phyloP scores from a whole-genome alignment of 495 filamentous ascomycete species.

The Corynascus novoguineensis region DNA sequence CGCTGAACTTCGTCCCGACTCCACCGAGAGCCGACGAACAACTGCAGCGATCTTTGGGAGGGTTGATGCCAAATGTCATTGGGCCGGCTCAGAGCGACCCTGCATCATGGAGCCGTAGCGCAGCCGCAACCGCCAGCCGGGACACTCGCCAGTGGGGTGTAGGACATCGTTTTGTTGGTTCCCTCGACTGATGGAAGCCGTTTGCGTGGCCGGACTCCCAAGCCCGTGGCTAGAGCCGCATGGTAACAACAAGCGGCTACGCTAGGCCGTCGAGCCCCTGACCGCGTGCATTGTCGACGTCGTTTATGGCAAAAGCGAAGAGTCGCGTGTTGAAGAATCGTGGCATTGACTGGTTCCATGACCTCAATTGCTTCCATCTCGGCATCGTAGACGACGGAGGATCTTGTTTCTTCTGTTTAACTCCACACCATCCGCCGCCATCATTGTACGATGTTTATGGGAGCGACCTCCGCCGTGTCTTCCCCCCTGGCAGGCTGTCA shows the following conservation, averaged over 20 bases:
- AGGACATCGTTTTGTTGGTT: not conserved
- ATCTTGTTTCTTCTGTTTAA: not conserved
- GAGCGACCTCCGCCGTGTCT: too few species aligned
- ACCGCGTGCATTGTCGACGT: not conserved
- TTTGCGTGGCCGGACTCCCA: not conserved
- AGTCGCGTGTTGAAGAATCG: not conserved
- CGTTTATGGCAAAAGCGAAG: not conserved
- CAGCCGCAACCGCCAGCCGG: constrained; percentile 7
- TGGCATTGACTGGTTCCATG: not conserved
- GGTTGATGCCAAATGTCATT: not conserved
- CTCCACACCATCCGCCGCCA: not conserved
- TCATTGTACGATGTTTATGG: not conserved
- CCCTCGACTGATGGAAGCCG: not conserved
- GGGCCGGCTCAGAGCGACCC: not conserved
- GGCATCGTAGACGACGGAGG: not conserved
- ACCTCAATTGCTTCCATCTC: not conserved
- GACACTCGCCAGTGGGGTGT: not conserved
- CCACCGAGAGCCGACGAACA: not conserved
- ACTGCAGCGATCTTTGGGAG: not conserved
- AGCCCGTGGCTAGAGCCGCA: constrained; percentile 5
- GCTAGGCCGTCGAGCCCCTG: not conserved
- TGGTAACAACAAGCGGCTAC: constrained; percentile 3
- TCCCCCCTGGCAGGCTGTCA: too few species aligned
- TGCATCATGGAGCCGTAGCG: constrained; percentile 1
- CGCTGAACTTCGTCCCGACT: not conserved